Evolutionary conservation across 495 filamentous ascomycete genomes (phyloP).

Genomic region (Aspergillus diversus): DNA sequence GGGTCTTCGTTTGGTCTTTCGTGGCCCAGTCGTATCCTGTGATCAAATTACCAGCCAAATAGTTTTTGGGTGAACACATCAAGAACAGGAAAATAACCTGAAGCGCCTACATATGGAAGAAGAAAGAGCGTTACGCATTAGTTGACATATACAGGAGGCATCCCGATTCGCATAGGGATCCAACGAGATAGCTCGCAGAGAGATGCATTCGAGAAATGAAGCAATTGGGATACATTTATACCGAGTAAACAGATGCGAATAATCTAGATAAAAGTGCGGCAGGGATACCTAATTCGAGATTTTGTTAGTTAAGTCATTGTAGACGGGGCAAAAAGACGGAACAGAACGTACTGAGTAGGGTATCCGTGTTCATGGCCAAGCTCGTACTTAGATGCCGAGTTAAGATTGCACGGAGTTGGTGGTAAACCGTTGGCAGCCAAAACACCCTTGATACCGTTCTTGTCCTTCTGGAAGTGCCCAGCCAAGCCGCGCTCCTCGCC

Average conservation of each 20-base stretch:
- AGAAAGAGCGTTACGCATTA: no score
- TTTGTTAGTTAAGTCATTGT: not conserved
- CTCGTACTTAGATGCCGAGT: conserved; percentile 48
- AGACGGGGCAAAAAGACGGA: not conserved
- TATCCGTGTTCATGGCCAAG: conserved; percentile 51
- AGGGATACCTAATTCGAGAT: conserved; percentile 48
- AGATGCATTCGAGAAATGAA: not conserved
- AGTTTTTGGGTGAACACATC: no score
- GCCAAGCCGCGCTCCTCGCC: conserved; percentile 72
- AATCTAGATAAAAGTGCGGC: conserved; percentile 55
- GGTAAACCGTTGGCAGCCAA: conserved; percentile 77
- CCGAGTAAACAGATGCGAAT: conserved; percentile 8
- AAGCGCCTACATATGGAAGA: no score
- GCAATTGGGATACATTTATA: conserved; percentile 15
- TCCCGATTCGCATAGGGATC: not conserved
- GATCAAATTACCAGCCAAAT: no score
- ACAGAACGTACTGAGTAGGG: conserved; percentile 50
- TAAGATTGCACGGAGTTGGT: conserved; percentile 74
- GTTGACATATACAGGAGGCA: no score
- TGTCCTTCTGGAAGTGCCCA: conserved; percentile 71
- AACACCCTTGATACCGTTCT: conserved; percentile 63
- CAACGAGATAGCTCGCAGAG: not conserved
- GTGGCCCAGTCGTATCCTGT: no score
- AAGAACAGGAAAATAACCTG: not conserved
- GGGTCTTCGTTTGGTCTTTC: no score